Conservation (phyloP, 805 yeast genomes). For the Millerozyma miso region DNA sequence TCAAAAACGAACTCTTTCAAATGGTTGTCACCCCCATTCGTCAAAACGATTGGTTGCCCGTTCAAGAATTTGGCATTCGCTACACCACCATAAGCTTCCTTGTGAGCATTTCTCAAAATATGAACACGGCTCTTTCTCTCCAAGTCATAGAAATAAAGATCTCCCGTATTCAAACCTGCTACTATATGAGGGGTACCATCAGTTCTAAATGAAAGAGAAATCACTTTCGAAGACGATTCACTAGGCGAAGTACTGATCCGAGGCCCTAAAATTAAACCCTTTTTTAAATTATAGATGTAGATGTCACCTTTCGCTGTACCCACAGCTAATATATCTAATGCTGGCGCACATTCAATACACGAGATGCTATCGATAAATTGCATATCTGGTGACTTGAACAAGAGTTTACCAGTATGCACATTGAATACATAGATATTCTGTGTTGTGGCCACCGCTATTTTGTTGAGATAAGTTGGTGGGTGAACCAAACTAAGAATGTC, state of each 20-base stretch:
- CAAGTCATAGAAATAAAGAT: constrained; percentile 79
- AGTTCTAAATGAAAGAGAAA: constrained; percentile 79
- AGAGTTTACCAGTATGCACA: constrained; percentile 67
- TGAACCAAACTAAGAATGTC: constrained; percentile 67
- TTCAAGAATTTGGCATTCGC: constrained; percentile 69
- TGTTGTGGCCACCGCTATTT: constrained; percentile 78
- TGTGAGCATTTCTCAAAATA: constrained; percentile 66
- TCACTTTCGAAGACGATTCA: constrained; percentile 39
- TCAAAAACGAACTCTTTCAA: constrained; percentile 91
- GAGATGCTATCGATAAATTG: constrained; percentile 54
- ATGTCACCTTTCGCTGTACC: constrained; percentile 71
- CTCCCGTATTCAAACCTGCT: constrained; percentile 76
- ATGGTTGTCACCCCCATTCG: constrained; percentile 88
- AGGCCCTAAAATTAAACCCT: constrained; percentile 46
- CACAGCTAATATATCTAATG: constrained; percentile 73
- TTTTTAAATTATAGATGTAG: constrained; percentile 61
- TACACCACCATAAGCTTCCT: constrained; percentile 72
- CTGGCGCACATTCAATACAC: constrained; percentile 80
- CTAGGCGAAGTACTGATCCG: constrained; percentile 47
- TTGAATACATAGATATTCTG: constrained; percentile 61
- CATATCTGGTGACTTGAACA: constrained; percentile 49
- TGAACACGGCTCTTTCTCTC: constrained; percentile 71
- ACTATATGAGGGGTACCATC: constrained; percentile 85
- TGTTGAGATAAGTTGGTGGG: constrained; percentile 89
- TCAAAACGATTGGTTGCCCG: constrained; percentile 87